A percentile compares a stretch with the other conserved stretches of the same genome.
Evolutionary conservation across 371 early-diverging fungal species (phyloP).

Genomic region (Mortierella sp.): DNA sequence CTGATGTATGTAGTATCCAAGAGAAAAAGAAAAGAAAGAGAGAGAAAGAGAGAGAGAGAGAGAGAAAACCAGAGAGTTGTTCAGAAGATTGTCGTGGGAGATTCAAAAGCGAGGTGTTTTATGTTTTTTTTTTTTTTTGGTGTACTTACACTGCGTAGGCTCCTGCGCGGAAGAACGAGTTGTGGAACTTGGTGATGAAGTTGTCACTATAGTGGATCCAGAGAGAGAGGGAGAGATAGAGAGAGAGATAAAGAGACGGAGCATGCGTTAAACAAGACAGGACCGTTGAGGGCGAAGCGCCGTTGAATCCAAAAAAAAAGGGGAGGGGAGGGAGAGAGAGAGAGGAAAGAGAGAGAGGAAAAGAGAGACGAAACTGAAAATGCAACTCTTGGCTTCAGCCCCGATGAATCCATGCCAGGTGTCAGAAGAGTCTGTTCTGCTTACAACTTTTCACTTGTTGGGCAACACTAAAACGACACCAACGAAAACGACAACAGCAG

Average conservation of each 20-base stretch:
- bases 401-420: too few relatives aligned
- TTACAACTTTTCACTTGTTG: constrained; percentile 44
- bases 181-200: constrained; percentile 31
- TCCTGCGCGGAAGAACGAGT: constrained; percentile 33
- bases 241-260: not conserved
- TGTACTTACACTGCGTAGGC: constrained; percentile 35
- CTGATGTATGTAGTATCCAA: constrained; percentile 12
- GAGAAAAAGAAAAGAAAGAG: too few relatives aligned
- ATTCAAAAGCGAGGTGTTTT: too few relatives aligned
- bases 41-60: not conserved
- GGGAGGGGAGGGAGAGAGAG: too few relatives aligned
- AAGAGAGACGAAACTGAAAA: too few relatives aligned
- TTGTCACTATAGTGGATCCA: constrained; percentile 11
- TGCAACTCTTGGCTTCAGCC: too few relatives aligned
- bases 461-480: constrained; percentile 31
- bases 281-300: too few relatives aligned
- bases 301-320: not conserved
- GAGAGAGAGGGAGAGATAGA: not conserved
- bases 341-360: too few relatives aligned
- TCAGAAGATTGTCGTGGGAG: not conserved
- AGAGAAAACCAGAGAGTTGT: not conserved
- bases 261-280: too few relatives aligned
- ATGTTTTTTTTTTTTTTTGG: not conserved
- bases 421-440: not conserved
- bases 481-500: too few relatives aligned